A percentile compares a stretch with the other conserved stretches of the same genome.
phyloP scores from a whole-genome alignment of 2,329 filamentous ascomycete genomes.

The Penicillium sp. region DNA sequence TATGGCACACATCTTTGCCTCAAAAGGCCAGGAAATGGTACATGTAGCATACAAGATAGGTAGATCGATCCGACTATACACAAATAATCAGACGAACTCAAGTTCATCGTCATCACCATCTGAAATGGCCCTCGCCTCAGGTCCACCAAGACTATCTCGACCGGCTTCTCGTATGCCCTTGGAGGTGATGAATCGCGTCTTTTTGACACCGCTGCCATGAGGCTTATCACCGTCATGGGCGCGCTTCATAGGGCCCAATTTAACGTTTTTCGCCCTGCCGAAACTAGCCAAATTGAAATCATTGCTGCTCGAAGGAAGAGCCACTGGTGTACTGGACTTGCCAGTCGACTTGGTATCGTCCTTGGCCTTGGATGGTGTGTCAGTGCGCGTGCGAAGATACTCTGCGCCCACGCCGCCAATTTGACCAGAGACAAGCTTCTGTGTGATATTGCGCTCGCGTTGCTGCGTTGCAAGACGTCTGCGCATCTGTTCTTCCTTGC shows the following conservation, averaged over 20 bases:
- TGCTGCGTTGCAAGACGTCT: constrained; percentile 45
- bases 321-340: constrained; percentile 13
- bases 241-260: constrained; percentile 43
- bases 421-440: constrained; percentile 38
- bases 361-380: constrained; percentile 8
- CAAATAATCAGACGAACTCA: constrained; percentile 42
- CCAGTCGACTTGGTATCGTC: constrained; percentile 9
- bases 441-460: constrained; percentile 47
- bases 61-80: neutral
- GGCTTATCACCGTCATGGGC: constrained; percentile 35
- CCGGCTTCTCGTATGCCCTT: constrained; percentile 77
- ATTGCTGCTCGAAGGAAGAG: constrained; percentile 7
- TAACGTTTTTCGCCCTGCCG: constrained; percentile 40
- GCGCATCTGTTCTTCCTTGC: constrained; percentile 44
- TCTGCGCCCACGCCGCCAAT: constrained; percentile 43
- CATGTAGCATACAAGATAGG: neutral
- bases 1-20: neutral
- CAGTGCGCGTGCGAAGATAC: constrained; percentile 43
- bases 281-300: constrained; percentile 27
- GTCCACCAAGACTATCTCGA: constrained; percentile 65
- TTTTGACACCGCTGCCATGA: constrained; percentile 51
- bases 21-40: neutral
- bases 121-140: constrained; percentile 36
- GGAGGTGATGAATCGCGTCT: constrained; percentile 76
- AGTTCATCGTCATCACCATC: constrained; percentile 55